Evolutionary conservation across 164 flowering plant species (phyloP), one percentile per base, ranked within the genome.

Genomic region (Umbilicus rupestris): DNA sequence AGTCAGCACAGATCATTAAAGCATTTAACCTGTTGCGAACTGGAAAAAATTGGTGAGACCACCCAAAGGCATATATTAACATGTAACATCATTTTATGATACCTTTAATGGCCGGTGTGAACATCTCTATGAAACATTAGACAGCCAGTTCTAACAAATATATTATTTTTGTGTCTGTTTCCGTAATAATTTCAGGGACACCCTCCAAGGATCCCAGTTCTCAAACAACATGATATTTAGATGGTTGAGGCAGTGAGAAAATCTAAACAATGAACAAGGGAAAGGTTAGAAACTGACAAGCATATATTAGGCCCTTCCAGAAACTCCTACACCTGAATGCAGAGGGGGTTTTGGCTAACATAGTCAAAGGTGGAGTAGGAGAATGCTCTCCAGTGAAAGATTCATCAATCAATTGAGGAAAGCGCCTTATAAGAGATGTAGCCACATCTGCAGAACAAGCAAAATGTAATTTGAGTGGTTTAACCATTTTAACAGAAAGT

Each of bases 311-410:
- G 5, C 64, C 16, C 57, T 71, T 55, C 71, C 49, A 68, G 22
- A 60, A 64, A 10, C 44, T 30, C 31, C 11, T 28, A 26, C 0
- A 24, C 5, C 60, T 55, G 60, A 55, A 55, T 11, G 60, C 35
- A 9, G 60, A 55, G 4, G 33, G 60, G 33, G 28, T 55, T 28
- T 10, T 55, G 19, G 60, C 60, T 14, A 55, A 29, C 60, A 55
- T 14, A 12, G 60, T 55, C 60, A 55, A 30, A 16, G 31, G 31
- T 17, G 35, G 60, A 26, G 60, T 28, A 55, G 69, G 26, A 20
- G 66, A 50, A 26, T 68, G 69, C 59, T 28, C 62, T 47, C n/a
- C 68, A 29, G 73, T 55, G 33, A 11, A 55, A 4, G 60, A 55
- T 28, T 55, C 60, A 1, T 55, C 60, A 55, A 55, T 55, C 33